Evolutionary conservation across 164 flowering plant genomes (phyloP).

Genomic region (Macadamia integrifolia): DNA sequence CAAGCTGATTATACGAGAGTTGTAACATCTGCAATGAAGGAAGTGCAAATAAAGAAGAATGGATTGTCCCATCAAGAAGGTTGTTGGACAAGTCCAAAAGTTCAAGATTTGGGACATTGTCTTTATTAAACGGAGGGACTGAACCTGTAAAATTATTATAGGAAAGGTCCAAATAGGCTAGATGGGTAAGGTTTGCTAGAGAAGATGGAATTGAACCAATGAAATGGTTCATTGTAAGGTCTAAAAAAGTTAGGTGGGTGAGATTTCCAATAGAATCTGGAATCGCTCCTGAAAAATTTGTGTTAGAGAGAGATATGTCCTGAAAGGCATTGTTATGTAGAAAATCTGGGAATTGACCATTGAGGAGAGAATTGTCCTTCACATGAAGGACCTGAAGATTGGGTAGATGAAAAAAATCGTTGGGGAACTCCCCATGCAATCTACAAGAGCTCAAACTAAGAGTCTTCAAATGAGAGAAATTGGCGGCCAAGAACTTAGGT

Average conservation of each 20-base stretch:
- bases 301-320: background rate
- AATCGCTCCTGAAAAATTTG: too few relatives aligned
- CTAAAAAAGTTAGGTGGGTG: background rate
- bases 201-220: background rate
- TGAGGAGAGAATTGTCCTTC: background rate
- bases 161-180: background rate
- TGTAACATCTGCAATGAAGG: conserved; percentile 5
- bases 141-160: background rate
- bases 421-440: background rate
- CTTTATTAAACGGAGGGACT: background rate
- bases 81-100: conserved; percentile 1
- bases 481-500: conserved; percentile 11
- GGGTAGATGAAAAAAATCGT: background rate
- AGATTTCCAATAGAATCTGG: too few relatives aligned
- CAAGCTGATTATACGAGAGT: background rate
- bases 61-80: background rate
- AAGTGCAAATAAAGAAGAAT: conserved; percentile 10
- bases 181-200: background rate
- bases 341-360: background rate
- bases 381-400: background rate
- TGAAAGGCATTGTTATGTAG: background rate
- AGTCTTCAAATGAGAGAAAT: too few relatives aligned
- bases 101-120: background rate
- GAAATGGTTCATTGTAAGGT: background rate
- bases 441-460: background rate